Evolutionary conservation across 1,284 basidiomycete species (phyloP).

Genomic region (Cryptococcus wingfieldii): DNA sequence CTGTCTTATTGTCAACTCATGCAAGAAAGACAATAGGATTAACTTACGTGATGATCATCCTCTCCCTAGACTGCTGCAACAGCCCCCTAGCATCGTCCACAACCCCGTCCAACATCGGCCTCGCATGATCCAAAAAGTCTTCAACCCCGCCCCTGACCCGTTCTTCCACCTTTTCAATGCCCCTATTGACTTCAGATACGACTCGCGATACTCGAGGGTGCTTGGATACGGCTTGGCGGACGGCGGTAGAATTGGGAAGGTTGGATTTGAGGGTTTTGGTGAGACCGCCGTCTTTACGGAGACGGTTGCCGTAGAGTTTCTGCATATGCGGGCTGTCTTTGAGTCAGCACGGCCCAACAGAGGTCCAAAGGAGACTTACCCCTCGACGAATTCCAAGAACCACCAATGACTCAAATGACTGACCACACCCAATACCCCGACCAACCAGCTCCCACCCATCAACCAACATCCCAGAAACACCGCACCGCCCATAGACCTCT

Average conservation of each 20-base stretch:
- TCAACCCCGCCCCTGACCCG: constrained; percentile 86
- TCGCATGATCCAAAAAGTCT: constrained; percentile 77
- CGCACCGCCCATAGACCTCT: constrained; percentile 84
- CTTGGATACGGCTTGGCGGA: constrained; percentile 57
- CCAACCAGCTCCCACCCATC: constrained; percentile 82
- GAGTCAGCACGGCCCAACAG: neutral
- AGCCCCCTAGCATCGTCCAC: constrained; percentile 88
- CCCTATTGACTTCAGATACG: constrained; percentile 83
- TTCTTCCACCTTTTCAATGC: constrained; percentile 89
- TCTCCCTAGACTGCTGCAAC: constrained; percentile 83
- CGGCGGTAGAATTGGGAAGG: constrained; percentile 66
- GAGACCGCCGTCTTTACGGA: constrained; percentile 91
- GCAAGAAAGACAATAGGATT: neutral
- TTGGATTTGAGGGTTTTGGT: constrained; percentile 93
- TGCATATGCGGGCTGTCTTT: constrained; percentile 84
- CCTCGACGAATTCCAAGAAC: constrained; percentile 83
- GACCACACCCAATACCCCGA: constrained; percentile 76
- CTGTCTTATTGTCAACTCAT: constrained; percentile 49
- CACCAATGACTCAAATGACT: constrained; percentile 83
- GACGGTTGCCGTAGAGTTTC: constrained; percentile 84
- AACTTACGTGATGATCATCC: constrained; percentile 77
- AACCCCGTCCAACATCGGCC: constrained; percentile 67
- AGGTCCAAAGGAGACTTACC: constrained; percentile 54
- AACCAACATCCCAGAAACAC: constrained; percentile 90
- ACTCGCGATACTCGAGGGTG: constrained; percentile 68